Percentiles rank a stretch among this genome's conserved stretches.
Conservation (phyloP, 2,329 filamentous ascomycete genomes). For the Dothideomycetes sp. region DNA sequence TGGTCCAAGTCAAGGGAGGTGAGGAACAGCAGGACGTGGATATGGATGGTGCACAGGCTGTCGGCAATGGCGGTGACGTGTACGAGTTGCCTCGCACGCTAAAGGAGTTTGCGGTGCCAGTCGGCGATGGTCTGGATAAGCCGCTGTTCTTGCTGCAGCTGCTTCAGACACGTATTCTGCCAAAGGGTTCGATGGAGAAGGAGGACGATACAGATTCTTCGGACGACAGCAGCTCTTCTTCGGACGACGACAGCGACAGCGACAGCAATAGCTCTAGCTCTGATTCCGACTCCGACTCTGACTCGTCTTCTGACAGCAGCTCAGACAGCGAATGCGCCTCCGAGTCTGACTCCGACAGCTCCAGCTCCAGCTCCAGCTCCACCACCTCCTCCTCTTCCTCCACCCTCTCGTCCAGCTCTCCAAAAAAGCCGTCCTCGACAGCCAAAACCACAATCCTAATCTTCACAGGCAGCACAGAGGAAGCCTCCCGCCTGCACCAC, state of each 20-base stretch:
- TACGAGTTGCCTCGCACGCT: conserved; percentile 47
- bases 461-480: conserved; percentile 85
- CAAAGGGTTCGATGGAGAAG: background rate
- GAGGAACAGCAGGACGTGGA: conserved; percentile 14
- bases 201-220: conserved; percentile 20
- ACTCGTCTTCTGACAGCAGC: too few species aligned
- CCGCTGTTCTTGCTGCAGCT: conserved; percentile 78
- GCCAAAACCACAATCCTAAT: conserved; percentile 41
- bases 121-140: conserved; percentile 42
- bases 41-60: conserved; percentile 13
- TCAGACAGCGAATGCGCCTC: background rate
- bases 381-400: background rate
- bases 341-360: background rate
- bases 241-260: conserved; percentile 12
- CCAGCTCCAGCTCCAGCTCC: background rate
- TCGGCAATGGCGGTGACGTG: conserved; percentile 16
- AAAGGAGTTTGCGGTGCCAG: conserved; percentile 36
- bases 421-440: conserved; percentile 3
- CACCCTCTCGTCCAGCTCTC: background rate
- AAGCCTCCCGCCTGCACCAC: conserved; percentile 73
- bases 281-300: conserved; percentile 3
- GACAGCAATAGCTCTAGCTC: conserved; percentile 4
- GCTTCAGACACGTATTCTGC: conserved; percentile 44
- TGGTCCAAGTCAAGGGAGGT: conserved; percentile 57
- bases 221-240: conserved; percentile 15